Percentiles rank a stretch among this genome's conserved stretches.
Evolutionary conservation across 768 basidiomycete species (phyloP).

Genomic region (Leucogyrophana mollusca): DNA sequence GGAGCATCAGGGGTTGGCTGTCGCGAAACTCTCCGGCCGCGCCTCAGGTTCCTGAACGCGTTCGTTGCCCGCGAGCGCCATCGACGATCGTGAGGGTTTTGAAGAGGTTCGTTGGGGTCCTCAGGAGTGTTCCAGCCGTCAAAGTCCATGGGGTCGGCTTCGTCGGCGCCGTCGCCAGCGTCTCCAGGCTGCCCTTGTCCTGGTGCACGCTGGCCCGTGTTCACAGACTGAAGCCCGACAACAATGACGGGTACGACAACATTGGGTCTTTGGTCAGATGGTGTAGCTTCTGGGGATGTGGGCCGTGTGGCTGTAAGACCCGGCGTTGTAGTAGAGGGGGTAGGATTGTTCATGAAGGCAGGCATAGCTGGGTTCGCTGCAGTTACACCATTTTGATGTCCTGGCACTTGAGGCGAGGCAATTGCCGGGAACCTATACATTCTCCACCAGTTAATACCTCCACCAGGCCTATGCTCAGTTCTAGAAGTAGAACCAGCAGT

Average conservation of each 20-base stretch:
- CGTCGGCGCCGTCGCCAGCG: constrained; percentile 16
- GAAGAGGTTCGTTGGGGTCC: constrained; percentile 8
- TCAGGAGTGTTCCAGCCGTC: constrained; percentile 16
- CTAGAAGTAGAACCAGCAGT: constrained; percentile 29
- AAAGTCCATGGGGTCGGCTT: constrained; percentile 21
- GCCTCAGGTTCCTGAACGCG: constrained; percentile 54
- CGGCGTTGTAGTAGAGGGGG: constrained; percentile 21
- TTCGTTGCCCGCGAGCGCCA: constrained; percentile 68
- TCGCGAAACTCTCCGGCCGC: constrained; percentile 29
- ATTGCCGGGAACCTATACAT: constrained; percentile 81
- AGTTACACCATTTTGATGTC: constrained; percentile 17
- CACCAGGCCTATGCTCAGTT: constrained; percentile 38
- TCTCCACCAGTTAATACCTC: constrained; percentile 77
- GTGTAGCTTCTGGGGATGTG: constrained; percentile 11
- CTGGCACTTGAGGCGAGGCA: constrained; percentile 32
- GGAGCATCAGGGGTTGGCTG: constrained; percentile 19
- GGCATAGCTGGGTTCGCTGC: constrained; percentile 6
- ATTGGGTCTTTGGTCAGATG: constrained; percentile 30
- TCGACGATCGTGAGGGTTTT: constrained; percentile 32
- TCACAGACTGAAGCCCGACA: constrained; percentile 78
- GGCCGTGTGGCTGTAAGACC: constrained; percentile 3
- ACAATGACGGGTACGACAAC: constrained; percentile 81
- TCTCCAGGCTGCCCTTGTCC: constrained; percentile 12
- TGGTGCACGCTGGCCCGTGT: constrained; percentile 39
- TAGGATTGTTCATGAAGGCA: constrained; percentile 23